phyloP scores from a whole-genome alignment of 148 eudicot genomes.

The Spergularia bocconei region DNA sequence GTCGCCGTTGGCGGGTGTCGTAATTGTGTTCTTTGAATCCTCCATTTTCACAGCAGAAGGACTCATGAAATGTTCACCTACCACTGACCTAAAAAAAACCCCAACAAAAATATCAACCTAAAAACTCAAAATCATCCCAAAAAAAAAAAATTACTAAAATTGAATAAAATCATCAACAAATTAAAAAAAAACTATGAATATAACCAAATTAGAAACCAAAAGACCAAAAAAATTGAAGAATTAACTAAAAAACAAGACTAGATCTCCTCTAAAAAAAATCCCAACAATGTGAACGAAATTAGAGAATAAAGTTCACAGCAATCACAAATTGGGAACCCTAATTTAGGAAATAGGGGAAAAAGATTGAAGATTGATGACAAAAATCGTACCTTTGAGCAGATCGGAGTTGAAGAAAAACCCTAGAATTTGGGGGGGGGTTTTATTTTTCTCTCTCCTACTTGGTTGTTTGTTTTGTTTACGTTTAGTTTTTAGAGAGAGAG shows the following conservation, averaged over 20 bases:
- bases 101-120: neutral
- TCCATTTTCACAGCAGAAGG: constrained; percentile 35
- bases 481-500: neutral
- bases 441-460: neutral
- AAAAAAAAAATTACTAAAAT: neutral
- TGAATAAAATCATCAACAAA: neutral
- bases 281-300: constrained; percentile 5
- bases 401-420: constrained; percentile 3
- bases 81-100: constrained; percentile 18
- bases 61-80: constrained; percentile 12
- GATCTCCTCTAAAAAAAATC: constrained; percentile 5
- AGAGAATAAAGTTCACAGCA: neutral
- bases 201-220: neutral
- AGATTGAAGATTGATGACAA: constrained; percentile 1
- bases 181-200: neutral
- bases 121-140: neutral
- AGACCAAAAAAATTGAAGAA: neutral
- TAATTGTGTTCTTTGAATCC: constrained; percentile 27
- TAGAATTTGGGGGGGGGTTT: constrained; percentile 4
- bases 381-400: constrained; percentile 13
- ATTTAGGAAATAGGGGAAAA: neutral
- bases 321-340: constrained; percentile 9
- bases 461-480: constrained; percentile 2
- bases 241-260: neutral
- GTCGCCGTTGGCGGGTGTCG: constrained; percentile 27